Conservation (phyloP, 225 moss, liverwort and hornwort genomes). For the Rhytidiadelphus loreus region DNA sequence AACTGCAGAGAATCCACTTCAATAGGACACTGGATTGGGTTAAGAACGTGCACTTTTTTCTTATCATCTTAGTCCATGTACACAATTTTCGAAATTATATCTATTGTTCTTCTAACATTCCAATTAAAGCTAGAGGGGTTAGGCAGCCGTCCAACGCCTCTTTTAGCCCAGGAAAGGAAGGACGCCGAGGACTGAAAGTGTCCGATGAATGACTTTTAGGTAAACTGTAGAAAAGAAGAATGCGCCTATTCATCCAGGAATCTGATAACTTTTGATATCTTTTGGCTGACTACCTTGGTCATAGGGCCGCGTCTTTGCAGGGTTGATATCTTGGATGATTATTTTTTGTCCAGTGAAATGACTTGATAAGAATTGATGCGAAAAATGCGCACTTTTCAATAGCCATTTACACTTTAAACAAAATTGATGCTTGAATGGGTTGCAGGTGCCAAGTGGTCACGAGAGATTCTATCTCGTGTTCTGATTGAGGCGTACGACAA, state of each 20-base stretch:
- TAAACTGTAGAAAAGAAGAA: neutral
- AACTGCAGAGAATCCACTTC: neutral
- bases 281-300: neutral
- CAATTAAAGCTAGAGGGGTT: neutral
- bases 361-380: neutral
- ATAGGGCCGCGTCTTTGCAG: neutral
- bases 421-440: neutral
- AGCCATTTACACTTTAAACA: neutral
- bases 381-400: neutral
- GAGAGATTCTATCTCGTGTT: slow-evolving; percentile 68
- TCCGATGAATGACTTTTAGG: neutral
- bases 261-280: neutral
- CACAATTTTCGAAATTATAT: neutral
- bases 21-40: neutral
- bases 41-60: neutral
- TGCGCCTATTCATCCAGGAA: neutral
- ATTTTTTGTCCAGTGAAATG: neutral
- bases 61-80: neutral
- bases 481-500: slow-evolving; percentile 72
- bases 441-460: slow-evolving; percentile 91
- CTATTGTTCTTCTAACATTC: neutral
- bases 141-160: neutral
- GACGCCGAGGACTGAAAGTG: neutral
- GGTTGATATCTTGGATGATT: neutral
- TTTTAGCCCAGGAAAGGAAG: neutral